phyloP scores from a whole-genome alignment of 2,329 filamentous ascomycete species.

The Claviceps purpurea region DNA sequence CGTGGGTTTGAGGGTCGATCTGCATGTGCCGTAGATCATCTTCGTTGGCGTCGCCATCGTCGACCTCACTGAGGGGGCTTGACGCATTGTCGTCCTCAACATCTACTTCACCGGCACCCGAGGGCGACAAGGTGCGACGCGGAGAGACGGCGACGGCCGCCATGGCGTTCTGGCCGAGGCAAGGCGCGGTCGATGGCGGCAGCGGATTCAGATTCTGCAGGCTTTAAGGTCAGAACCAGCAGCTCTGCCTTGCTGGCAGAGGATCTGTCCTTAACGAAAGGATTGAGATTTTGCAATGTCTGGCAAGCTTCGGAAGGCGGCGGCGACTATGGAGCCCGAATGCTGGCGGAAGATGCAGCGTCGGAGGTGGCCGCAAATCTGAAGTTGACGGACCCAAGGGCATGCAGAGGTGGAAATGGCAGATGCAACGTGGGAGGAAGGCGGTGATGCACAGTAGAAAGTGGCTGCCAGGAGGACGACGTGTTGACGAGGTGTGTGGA shows the following conservation, averaged over 20 bases:
- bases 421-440: not conserved
- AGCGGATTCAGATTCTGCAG: not conserved
- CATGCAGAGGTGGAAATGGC: slow-evolving; percentile 1
- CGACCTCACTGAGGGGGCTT: slow-evolving; percentile 86
- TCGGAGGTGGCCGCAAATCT: slow-evolving; percentile 2
- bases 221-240: not conserved
- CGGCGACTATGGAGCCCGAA: not conserved
- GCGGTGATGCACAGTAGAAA: not conserved
- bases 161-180: slow-evolving; percentile 24
- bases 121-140: slow-evolving; percentile 34
- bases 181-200: slow-evolving; percentile 8
- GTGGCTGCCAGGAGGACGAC: not conserved
- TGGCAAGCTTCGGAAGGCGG: not conserved
- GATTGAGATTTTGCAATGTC: not conserved
- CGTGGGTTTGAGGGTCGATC: slow-evolving; percentile 22
- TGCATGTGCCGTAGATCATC: slow-evolving; percentile 50
- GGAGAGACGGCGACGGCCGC: slow-evolving; percentile 39
- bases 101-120: slow-evolving; percentile 25
- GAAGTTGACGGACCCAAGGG: not conserved
- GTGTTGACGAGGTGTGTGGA: slow-evolving; percentile 1
- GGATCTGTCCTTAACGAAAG: not conserved
- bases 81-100: slow-evolving; percentile 60
- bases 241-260: slow-evolving; percentile 1
- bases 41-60: slow-evolving; percentile 62
- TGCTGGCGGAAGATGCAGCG: not conserved